Evolutionary conservation across 306 rosid species (phyloP).

Genomic region (Citrullus mucosospermus): DNA sequence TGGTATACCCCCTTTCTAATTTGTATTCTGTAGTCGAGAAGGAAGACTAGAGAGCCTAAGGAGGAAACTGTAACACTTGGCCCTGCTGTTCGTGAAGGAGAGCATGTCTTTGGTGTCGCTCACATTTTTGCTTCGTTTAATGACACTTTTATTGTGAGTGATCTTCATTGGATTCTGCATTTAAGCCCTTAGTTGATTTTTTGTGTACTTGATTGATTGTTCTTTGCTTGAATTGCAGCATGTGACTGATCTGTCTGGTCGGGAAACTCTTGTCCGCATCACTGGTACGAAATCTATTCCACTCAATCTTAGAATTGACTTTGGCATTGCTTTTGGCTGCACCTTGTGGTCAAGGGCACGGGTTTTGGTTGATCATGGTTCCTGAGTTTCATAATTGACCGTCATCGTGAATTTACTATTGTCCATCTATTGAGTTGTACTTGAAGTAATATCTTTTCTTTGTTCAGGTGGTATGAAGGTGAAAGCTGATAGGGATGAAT

Average conservation of each 20-base stretch:
- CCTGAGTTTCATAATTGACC: no score
- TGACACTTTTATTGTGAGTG: slow-evolving; percentile 36
- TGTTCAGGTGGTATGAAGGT: slow-evolving; percentile 86
- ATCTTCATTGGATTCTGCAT: background rate
- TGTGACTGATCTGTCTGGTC: slow-evolving; percentile 78
- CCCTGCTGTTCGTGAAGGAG: slow-evolving; percentile 35
- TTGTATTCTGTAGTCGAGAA: slow-evolving; percentile 18
- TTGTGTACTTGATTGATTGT: background rate
- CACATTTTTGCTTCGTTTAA: slow-evolving; percentile 45
- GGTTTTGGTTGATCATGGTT: no score
- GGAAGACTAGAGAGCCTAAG: slow-evolving; percentile 40
- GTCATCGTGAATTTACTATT: no score
- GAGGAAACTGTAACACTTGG: slow-evolving; percentile 42
- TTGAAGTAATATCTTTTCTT: background rate
- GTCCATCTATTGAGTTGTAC: no score
- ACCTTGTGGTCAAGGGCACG: no score
- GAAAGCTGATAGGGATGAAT: slow-evolving; percentile 85
- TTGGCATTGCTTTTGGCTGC: background rate
- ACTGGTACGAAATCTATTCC: slow-evolving; percentile 27
- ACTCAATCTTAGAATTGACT: background rate
- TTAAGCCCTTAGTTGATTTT: background rate
- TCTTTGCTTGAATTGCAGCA: slow-evolving; percentile 32
- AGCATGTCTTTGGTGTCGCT: slow-evolving; percentile 34
- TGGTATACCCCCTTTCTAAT: background rate
- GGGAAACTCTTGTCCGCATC: slow-evolving; percentile 76